Conservation (phyloP, 345 rosid species). For the Clausena lansium region DNA sequence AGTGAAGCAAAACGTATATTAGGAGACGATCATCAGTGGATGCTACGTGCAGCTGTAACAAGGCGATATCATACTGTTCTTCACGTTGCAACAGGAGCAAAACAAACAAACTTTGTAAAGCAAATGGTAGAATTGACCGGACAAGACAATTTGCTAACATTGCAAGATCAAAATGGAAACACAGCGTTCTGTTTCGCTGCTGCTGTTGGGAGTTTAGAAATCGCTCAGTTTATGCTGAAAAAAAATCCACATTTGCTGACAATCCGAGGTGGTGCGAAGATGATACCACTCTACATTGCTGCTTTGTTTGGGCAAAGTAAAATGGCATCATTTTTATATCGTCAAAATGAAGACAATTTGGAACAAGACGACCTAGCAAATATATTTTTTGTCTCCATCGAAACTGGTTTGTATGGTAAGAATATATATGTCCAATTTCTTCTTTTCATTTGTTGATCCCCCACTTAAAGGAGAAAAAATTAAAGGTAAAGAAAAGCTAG, state of each 20-base stretch:
- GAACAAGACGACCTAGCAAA: neutral
- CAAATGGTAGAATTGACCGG: conserved; percentile 11
- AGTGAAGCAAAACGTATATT: neutral
- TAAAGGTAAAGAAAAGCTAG: too few species aligned
- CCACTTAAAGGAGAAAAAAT: too few species aligned
- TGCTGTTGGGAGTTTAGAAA: neutral
- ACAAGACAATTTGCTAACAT: neutral
- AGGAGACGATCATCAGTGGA: neutral
- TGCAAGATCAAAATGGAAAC: neutral
- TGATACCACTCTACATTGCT: conserved; percentile 6
- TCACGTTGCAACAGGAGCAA: too few species aligned
- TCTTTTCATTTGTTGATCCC: too few species aligned
- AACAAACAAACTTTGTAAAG: conserved; percentile 14
- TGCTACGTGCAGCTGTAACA: neutral
- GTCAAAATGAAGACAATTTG: neutral
- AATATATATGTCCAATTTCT: too few species aligned
- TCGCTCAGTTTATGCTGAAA: too few species aligned
- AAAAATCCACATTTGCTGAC: too few species aligned
- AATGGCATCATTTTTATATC: neutral
- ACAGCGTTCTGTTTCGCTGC: conserved; percentile 1
- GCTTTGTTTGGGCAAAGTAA: neutral
- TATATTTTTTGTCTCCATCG: too few species aligned
- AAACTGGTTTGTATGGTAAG: too few species aligned
- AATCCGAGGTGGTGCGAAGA: neutral
- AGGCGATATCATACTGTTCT: neutral